Evolutionary conservation across 2,329 filamentous ascomycete species (phyloP).

Genomic region (Fusarium tupiense): DNA sequence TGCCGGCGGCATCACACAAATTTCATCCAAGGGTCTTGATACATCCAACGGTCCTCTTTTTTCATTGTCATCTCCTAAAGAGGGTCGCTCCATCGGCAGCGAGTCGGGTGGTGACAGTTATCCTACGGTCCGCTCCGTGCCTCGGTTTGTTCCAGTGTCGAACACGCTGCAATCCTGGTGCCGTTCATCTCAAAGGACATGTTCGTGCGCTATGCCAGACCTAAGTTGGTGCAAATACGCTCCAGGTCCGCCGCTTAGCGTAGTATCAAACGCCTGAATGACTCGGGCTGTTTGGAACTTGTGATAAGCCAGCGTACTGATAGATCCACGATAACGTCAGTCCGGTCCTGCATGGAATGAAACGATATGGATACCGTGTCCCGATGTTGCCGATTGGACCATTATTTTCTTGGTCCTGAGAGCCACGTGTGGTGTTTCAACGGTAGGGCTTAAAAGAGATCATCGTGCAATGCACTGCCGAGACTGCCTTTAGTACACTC

Average conservation of each 20-base stretch:
- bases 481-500: not conserved
- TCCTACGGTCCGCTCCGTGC: constrained; percentile 19
- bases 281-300: not conserved
- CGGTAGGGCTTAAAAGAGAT: constrained; percentile 11
- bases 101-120: constrained; percentile 13
- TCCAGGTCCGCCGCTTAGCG: constrained; percentile 3
- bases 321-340: not conserved
- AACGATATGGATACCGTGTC: constrained; percentile 1
- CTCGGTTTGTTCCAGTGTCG: constrained; percentile 2
- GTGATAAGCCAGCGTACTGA: not conserved
- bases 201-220: not conserved
- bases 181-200: not conserved
- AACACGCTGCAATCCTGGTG: not conserved
- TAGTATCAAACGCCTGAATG: not conserved
- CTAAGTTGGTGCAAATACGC: not conserved
- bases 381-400: constrained; percentile 6
- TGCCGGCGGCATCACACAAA: constrained; percentile 4
- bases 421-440: constrained; percentile 15
- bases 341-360: not conserved
- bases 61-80: not conserved
- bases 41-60: not conserved
- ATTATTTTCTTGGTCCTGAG: not conserved
- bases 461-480: not conserved
- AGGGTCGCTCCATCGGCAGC: not conserved
- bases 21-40: not conserved